Evolutionary conservation across 2,329 filamentous ascomycete genomes (phyloP).

Genomic region (Talaromyces sp.): DNA sequence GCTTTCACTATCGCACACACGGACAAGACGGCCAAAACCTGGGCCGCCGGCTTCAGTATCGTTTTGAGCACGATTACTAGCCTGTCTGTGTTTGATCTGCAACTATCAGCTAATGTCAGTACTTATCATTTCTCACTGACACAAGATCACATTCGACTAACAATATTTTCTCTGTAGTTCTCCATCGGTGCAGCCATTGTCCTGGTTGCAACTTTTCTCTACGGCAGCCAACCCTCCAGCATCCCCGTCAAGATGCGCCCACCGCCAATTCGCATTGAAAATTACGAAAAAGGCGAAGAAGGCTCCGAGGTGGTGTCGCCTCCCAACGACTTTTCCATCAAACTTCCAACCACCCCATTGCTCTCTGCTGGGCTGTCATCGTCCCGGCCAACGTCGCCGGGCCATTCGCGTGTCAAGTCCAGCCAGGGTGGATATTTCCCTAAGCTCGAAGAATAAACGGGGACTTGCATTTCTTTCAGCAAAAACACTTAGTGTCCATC

Average conservation of each 20-base stretch:
- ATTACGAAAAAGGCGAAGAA: conserved; percentile 68
- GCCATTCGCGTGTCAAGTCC: conserved; percentile 38
- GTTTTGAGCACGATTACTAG: conserved; percentile 80
- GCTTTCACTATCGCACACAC: conserved; percentile 75
- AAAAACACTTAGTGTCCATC: not conserved
- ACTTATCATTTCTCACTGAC: not conserved
- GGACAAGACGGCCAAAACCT: conserved; percentile 89
- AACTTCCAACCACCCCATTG: conserved; percentile 41
- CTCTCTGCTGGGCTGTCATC: conserved; percentile 46
- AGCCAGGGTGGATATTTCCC: conserved; percentile 35
- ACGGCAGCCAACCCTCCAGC: conserved; percentile 53
- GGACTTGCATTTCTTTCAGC: not conserved
- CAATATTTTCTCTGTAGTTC: conserved; percentile 54
- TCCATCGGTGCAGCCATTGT: conserved; percentile 73
- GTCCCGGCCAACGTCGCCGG: conserved; percentile 48
- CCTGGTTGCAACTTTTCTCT: conserved; percentile 76
- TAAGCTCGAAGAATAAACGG: conserved; percentile 20
- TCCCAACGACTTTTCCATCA: conserved; percentile 43
- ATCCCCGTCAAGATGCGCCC: conserved; percentile 39
- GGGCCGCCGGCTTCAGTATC: conserved; percentile 88
- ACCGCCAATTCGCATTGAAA: conserved; percentile 53
- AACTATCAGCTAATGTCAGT: conserved; percentile 66
- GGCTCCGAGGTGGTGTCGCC: conserved; percentile 20
- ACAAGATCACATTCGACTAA: not conserved
- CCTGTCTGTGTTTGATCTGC: conserved; percentile 76